phyloP scores from a whole-genome alignment of 257 asterid genomes.

The Perilla frutescens region DNA sequence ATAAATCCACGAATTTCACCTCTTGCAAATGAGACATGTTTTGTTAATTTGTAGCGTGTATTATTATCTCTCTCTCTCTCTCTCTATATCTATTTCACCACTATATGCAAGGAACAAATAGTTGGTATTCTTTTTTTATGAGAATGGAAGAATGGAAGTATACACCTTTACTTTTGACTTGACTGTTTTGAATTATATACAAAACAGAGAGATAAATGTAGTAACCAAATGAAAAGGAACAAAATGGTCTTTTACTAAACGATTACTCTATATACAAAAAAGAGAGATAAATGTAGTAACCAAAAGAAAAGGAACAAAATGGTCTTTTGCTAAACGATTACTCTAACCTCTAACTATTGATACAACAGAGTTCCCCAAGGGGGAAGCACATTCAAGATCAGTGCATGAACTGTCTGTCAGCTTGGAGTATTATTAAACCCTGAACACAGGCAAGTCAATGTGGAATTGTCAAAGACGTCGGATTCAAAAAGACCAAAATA shows the following conservation, averaged over 20 bases:
- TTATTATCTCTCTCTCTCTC: too few species aligned
- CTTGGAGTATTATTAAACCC: conserved; percentile 8
- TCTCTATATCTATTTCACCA: too few species aligned
- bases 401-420: not conserved
- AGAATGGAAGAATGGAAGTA: not conserved
- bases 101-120: not conserved
- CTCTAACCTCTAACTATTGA: conserved; percentile 17
- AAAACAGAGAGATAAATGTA: too few species aligned
- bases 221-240: not conserved
- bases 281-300: too few species aligned
- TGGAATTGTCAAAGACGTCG: not conserved
- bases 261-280: not conserved
- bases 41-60: not conserved
- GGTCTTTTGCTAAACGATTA: not conserved
- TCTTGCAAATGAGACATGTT: not conserved
- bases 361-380: conserved; percentile 22
- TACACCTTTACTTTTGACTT: not conserved
- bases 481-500: not conserved
- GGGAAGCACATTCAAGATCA: not conserved
- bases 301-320: not conserved
- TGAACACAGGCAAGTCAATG: not conserved
- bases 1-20: not conserved
- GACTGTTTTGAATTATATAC: too few species aligned
- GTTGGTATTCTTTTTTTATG: not conserved
- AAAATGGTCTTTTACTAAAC: not conserved